Conservation (phyloP, 164 flowering plant genomes). For the Macadamia integrifolia region DNA sequence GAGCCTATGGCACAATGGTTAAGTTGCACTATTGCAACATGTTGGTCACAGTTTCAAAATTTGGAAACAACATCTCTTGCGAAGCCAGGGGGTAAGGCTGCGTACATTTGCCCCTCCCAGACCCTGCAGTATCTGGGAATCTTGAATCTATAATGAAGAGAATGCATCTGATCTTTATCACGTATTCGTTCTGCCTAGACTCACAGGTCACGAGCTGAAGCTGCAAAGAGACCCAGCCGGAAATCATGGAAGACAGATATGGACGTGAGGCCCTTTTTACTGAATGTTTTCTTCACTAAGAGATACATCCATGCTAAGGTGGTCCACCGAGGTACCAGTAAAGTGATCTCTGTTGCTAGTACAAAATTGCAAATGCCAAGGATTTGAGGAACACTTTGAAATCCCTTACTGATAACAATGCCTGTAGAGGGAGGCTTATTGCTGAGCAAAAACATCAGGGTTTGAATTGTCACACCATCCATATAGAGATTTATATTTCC, state of each 20-base stretch:
- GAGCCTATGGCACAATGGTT: not conserved
- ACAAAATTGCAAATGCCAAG: slow-evolving; percentile 52
- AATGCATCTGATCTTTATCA: not conserved
- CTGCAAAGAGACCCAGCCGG: slow-evolving; percentile 60
- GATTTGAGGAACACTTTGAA: slow-evolving; percentile 76
- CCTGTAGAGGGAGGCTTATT: slow-evolving; percentile 78
- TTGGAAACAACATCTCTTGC: too few species aligned
- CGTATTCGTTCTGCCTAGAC: slow-evolving; percentile 65
- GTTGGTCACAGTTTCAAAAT: too few species aligned
- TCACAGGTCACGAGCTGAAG: slow-evolving; percentile 72
- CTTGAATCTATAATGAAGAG: not conserved
- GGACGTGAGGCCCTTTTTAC: slow-evolving; percentile 90
- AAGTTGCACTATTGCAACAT: too few species aligned
- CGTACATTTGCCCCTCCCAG: too few species aligned
- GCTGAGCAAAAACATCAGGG: slow-evolving; percentile 56
- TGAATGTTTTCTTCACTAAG: slow-evolving; percentile 85
- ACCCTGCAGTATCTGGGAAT: too few species aligned
- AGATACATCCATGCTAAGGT: slow-evolving; percentile 88
- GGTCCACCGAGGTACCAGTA: slow-evolving; percentile 89
- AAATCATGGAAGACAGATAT: slow-evolving; percentile 96
- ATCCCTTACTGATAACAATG: slow-evolving; percentile 65
- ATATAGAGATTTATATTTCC: not conserved
- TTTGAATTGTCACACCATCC: not conserved
- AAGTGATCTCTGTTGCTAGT: slow-evolving; percentile 89
- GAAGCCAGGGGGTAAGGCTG: too few species aligned